phyloP scores from a whole-genome alignment of 768 basidiomycete species.

The Butyriboletus loyo region DNA sequence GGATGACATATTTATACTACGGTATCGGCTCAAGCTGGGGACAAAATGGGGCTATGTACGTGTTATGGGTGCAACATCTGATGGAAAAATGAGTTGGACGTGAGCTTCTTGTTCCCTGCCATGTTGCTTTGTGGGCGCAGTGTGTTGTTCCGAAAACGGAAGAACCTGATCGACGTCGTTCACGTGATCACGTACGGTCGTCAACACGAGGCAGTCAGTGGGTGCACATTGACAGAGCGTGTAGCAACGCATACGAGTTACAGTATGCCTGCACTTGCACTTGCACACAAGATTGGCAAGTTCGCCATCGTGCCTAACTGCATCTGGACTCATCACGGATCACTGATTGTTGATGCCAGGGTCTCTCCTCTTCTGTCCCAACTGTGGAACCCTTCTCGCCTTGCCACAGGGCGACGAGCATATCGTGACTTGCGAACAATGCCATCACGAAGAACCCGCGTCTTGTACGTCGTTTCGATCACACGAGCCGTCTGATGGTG shows the following conservation, averaged over 20 bases:
- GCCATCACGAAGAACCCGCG: conserved; percentile 81
- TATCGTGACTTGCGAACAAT: conserved; percentile 84
- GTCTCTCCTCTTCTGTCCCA: conserved; percentile 90
- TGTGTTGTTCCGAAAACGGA: conserved; percentile 22
- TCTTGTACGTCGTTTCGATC: conserved; percentile 60
- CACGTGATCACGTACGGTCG: conserved; percentile 20
- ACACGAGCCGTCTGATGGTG: not conserved
- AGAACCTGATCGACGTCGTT: conserved; percentile 13
- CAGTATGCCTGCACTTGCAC: conserved; percentile 31
- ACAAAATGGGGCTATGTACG: conserved; percentile 7
- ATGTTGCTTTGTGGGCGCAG: conserved; percentile 8
- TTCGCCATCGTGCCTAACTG: not conserved
- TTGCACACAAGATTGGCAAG: conserved; percentile 51
- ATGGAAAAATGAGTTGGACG: not conserved
- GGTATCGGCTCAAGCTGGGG: not conserved
- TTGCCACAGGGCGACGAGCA: conserved; percentile 73
- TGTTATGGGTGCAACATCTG: not conserved
- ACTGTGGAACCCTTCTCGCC: conserved; percentile 86
- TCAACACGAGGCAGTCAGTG: conserved; percentile 6
- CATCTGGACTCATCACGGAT: not conserved
- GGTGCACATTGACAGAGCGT: conserved; percentile 5
- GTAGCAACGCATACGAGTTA: not conserved
- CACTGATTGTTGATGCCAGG: conserved; percentile 43
- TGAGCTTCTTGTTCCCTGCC: too few species aligned
- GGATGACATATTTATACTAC: conserved; percentile 18